Evolutionary conservation across 306 rosid species (phyloP), one percentile per base, ranked within the genome.

Genomic region (Fragaria vesca): DNA sequence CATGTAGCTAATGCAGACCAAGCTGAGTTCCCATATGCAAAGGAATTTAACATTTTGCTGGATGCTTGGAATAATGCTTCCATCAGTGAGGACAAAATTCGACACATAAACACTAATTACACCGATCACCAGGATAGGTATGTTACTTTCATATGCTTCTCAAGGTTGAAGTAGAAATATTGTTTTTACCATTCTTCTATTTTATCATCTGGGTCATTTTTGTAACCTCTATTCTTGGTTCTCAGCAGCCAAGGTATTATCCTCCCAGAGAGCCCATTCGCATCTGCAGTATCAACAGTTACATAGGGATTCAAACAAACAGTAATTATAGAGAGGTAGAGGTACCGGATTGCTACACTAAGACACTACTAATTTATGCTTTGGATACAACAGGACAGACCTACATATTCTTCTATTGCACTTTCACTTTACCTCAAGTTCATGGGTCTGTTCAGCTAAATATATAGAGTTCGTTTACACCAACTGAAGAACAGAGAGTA

Each of bases 191-290:
- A 16, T 26, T 63, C n/a, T 47, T 48, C 45, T 13, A 32, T 36
- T 30, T 15, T 65, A 34, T 65, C 43, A 30, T 42, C 10, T 26
- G 7, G 24, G 2, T 38, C 11, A 9, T 71, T 57, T 70, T 15
- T 26, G 4, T 46, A 36, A 67, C 38, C 32, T 51, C 21, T 48
- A 36, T 54, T 20, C 24, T 36, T 57, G 15, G 20, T 54, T 58
- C 26, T 43, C 46, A 71, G 78, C 80, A 76, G 76, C 58, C 83
- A 84, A 57, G 88, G 86, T 70, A 72, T 76, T 73, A 66, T 66
- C 76, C 88, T 84, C 77, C 90, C 88, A 24, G 90, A 87, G 66
- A 84, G 88, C 66, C 88, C 85, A 20, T 87, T 84, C 50, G 88
- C 86, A 57, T 45, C 83, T 58, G 65, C 86, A 16, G 74, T 80